Evolutionary conservation across 1,139 yeast genomes (phyloP), one percentile per base, ranked within the genome.

Genomic region (Yarrowia galli): DNA sequence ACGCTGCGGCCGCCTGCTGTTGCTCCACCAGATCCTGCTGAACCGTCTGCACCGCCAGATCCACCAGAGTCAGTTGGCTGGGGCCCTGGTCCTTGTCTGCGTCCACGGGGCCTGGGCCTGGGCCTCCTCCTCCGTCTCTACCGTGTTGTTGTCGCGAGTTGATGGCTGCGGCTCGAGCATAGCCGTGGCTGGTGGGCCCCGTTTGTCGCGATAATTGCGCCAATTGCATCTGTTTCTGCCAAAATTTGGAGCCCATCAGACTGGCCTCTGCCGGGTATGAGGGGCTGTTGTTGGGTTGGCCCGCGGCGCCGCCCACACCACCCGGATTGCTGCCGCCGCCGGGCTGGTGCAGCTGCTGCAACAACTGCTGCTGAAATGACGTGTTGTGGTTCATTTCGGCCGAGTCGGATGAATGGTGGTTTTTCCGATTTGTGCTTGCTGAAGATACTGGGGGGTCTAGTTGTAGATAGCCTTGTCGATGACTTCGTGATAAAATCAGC

Each of bases 131-230:
- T 22, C 56, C 68, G 45, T 58, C 72, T 46, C 68, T 71, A 68
- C 71, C 71, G 35, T 67, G 71, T 42, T 72, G 72, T 67, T 48
- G 69, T 64, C 75, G 71, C 18, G 95, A 91, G 73, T 91, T 85
- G 69, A 91, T 85, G 2, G 98, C 98, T 68, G 96, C 96, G 73
- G 90, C 91, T 71, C 98, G 85, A 3, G 99, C 99, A 78, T 92
- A 95, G 73, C 85, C 89, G 79, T 95, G 98, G 12, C 98, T 92
- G 20, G 54, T 61, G 54, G 85, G 79, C 69, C 82, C 80, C 18
- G 93, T 85, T 71, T 86, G 87, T 78, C 97, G 84, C 7, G 97
- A 90, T 56, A 91, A 79, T 71, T 89, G 92, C 42, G 89, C 90
- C 72, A 95, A 83, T 76, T 89, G 96, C 69, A 85, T 81, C 79